Base-by-base conservation (phyloP, 257 asterid species). In the Handroanthus guayacan region DNA sequence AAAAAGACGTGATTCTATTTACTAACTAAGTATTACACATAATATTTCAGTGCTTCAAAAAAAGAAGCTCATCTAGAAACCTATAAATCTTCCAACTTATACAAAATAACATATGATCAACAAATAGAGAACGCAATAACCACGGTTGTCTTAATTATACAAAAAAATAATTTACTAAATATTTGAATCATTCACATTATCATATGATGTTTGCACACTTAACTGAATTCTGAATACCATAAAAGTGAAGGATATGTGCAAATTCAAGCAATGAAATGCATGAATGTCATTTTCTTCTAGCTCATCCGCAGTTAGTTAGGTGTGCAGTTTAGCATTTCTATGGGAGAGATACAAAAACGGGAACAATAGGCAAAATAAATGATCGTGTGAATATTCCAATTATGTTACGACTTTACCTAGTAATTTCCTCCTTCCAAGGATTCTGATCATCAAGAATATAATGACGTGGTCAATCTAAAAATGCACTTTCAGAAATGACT, bases 301-400 rank as follows among this genome's bases (percentile, higher is more conserved):
- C 7, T 61, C 6, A 10, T 8, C 67, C 18, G 12, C 18, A 61
- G 39, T 31, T 20, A 11, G 3, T 61, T 9, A 31, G 12, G 25
- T 1, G 52, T 65, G 17, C 5, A 57, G 58, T 43, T 72, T 31
- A 48, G 9, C 18, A 44, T 61, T 38, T 17, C 3, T 9, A 44
- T 16, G 2, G 16, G 13, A 60, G 48, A 4, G 57, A 72, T 51
- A 52, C 75, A 70, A 70, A 70, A 70, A 70, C 17, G 38, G 65
- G 75, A 52, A 70, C 39, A 5, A 10, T 2, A 5, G 6, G 43
- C 43, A 25, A 3, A 58, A 16, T 31, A 11, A 3, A 41, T 20
- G 41, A 56, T 71, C 13, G 3, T 12, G 39, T 5, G 2, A 54
- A 56, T 5, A 0, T 71, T 39, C 68, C 6, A 18, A 38, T 56